Conservation (phyloP, 306 rosid genomes). For the Neltuma alba region DNA sequence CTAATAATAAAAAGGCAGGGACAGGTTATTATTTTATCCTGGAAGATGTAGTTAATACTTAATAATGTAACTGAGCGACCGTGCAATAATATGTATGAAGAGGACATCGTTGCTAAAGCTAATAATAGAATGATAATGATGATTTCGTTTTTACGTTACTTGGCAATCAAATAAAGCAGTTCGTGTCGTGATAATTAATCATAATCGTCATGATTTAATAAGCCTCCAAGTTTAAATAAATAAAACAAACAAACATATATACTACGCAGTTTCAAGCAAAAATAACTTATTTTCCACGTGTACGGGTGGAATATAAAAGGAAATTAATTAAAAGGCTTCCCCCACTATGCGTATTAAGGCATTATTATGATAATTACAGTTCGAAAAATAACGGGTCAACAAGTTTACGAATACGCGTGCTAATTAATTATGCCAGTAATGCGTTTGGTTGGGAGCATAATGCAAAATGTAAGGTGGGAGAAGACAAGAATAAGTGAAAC, state of each 20-base stretch:
- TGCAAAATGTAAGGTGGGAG: not conserved
- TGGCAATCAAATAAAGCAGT: not conserved
- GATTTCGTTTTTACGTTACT: not conserved
- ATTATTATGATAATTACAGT: not conserved
- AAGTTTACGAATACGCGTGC: not conserved
- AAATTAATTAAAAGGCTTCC: not conserved
- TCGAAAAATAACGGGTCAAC: not conserved
- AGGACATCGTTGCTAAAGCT: not conserved
- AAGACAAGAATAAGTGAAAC: too few species aligned
- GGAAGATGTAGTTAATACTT: too few species aligned
- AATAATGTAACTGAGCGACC: too few species aligned
- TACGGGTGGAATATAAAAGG: not conserved
- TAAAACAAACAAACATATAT: not conserved
- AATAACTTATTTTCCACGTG: not conserved
- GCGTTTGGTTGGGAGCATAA: not conserved
- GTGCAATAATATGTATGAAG: not conserved
- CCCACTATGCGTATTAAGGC: not conserved
- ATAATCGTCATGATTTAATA: not conserved
- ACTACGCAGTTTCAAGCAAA: not conserved
- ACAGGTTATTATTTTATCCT: too few species aligned
- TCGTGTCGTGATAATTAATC: not conserved
- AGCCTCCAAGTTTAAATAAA: not conserved
- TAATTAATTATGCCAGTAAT: not conserved
- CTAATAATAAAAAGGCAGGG: too few species aligned
- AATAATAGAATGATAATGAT: not conserved